Evolutionary conservation across 2,329 filamentous ascomycete genomes (phyloP), one percentile per base, ranked within the genome.

Genomic region (Fusarium sp.): DNA sequence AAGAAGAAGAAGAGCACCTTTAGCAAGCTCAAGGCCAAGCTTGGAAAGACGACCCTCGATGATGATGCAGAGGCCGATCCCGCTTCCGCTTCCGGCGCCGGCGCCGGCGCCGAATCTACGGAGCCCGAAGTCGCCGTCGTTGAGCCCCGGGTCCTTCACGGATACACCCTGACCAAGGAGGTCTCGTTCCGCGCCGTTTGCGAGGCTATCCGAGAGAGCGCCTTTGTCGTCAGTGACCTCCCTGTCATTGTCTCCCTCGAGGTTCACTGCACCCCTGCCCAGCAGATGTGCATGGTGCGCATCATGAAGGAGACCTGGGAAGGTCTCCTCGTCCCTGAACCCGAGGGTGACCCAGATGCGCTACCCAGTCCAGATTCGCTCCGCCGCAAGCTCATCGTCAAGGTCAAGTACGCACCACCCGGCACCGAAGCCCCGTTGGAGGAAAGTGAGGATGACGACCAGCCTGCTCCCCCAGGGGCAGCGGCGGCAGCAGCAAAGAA

Each of bases 211-310:
- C 87, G 90, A 35, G 90, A 97, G 65, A 90, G 92, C 78, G 95
- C 93, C 1, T 98, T 98, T 78, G 84, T 89, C 4, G 89, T 87
- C 5, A 92, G 90, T 22, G 92, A 96, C 70, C 85, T 97, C 20
- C 97, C 97, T 0, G 86, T 99, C n/a, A 96, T 98, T 69, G 93
- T 98, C 77, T 98, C 95, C 79, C 88, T 99, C 35, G 97, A 99
- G 82, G 94, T 98, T 0, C 97, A 98, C 84, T 95, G 95, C 73
- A 88, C 87, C 71, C 84, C 90, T 0, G 89, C 92, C 66, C 97
- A 99, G 83, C 97, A 99, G 81, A 89, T 93, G 73, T 88, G 92
- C 67, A 98, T 98, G 94, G 95, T 98, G 6, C 88, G 93, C 70
- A 97, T 98, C 78, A 98, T 99, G 91, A 88, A 91, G 71, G 90